These are phyloP conservation scores for Rhizopogon vesiculosus DNA, from an alignment of 768 basidiomycete genomes.

Conservation along the genomic window DNA sequence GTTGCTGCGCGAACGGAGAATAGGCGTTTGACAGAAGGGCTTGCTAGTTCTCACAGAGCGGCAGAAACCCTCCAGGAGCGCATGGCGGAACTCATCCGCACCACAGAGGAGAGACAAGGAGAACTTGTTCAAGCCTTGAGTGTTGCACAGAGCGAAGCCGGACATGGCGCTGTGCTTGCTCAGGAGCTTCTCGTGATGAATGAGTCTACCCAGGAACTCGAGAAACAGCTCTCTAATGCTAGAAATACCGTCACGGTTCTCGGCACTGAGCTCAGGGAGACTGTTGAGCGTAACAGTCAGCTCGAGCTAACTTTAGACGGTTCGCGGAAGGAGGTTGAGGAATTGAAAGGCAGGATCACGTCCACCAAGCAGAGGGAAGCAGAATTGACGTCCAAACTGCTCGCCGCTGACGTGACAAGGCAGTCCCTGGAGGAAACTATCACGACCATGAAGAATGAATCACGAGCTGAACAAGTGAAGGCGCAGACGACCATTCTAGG, in stretches of 20 bases:
- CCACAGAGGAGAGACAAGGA: conserved; percentile 6
- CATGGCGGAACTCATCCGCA: conserved; percentile 4
- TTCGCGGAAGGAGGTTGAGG: not conserved
- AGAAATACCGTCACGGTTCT: not conserved
- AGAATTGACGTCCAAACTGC: not conserved
- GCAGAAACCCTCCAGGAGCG: conserved; percentile 6
- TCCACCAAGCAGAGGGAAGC: not conserved
- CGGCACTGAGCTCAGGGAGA: not conserved
- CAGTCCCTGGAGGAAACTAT: not conserved
- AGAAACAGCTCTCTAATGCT: not conserved
- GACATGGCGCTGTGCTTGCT: not conserved
- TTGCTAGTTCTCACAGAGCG: conserved; percentile 10
- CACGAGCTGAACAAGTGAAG: conserved; percentile 1
- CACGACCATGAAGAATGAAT: not conserved
- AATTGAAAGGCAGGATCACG: not conserved
- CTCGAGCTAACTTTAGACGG: not conserved
- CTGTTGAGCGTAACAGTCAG: not conserved
- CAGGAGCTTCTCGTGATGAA: not conserved
- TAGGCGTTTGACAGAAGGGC: not conserved
- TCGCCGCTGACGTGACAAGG: not conserved
- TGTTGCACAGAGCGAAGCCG: not conserved
- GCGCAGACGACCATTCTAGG: conserved; percentile 5
- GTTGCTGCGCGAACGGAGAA: not conserved
- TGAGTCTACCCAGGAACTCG: not conserved
- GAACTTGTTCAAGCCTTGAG: not conserved